These are phyloP conservation scores for Moesziomyces antarcticus DNA, from an alignment of 1,284 basidiomycete species.

Conservation along the genomic window DNA sequence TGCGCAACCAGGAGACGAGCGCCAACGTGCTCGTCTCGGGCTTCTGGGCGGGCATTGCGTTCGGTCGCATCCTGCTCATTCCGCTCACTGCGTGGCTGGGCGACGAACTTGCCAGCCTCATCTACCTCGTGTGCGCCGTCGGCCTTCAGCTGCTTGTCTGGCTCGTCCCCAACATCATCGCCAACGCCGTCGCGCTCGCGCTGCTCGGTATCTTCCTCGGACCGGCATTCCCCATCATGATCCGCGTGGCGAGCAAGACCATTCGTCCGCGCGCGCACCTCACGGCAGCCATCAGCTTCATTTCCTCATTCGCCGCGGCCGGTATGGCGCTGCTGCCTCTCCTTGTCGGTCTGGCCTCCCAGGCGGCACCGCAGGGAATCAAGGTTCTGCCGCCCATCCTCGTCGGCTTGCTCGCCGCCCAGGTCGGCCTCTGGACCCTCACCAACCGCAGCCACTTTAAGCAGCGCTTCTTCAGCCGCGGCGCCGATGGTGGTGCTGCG, in stretches of 20 bases:
- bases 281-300: slow-evolving; percentile 47
- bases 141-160: slow-evolving; percentile 50
- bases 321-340: slow-evolving; percentile 52
- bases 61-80: slow-evolving; percentile 50
- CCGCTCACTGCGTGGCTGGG: slow-evolving; percentile 46
- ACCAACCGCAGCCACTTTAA: slow-evolving; percentile 22
- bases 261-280: slow-evolving; percentile 48
- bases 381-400: slow-evolving; percentile 45
- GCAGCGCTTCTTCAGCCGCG: slow-evolving; percentile 6
- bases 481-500: neutral
- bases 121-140: slow-evolving; percentile 46
- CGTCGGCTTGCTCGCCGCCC: slow-evolving; percentile 36
- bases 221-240: slow-evolving; percentile 51
- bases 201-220: slow-evolving; percentile 50
- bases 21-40: slow-evolving; percentile 51
- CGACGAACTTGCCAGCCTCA: slow-evolving; percentile 39
- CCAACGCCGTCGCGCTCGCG: slow-evolving; percentile 48
- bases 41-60: slow-evolving; percentile 54
- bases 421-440: slow-evolving; percentile 31
- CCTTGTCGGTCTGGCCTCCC: slow-evolving; percentile 41
- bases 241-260: slow-evolving; percentile 20
- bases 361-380: slow-evolving; percentile 42
- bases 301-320: slow-evolving; percentile 39
- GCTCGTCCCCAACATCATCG: slow-evolving; percentile 49
- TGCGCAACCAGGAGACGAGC: slow-evolving; percentile 19